These are phyloP conservation scores for Inga oerstediana DNA, from an alignment of 306 rosid genomes.

Conservation along the genomic window DNA sequence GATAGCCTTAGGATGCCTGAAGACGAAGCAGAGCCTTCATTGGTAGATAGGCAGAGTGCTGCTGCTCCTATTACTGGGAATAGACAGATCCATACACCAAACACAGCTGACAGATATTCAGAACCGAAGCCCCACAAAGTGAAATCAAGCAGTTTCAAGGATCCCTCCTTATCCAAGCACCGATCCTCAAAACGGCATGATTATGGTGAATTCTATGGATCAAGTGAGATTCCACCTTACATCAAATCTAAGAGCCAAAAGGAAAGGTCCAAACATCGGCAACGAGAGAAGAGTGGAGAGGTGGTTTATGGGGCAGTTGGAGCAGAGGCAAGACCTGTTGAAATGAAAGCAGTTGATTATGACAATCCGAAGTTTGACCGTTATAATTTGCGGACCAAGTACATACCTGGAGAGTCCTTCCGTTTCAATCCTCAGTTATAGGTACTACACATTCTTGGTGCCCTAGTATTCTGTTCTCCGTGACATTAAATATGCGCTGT, in stretches of 20 bases:
- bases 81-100: constrained; percentile 57
- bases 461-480: constrained; percentile 31
- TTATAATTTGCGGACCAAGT: constrained; percentile 74
- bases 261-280: constrained; percentile 82
- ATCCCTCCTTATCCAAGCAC: constrained; percentile 75
- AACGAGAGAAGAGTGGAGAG: constrained; percentile 83
- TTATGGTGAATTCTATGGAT: constrained; percentile 76
- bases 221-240: constrained; percentile 64
- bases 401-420: constrained; percentile 52
- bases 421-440: constrained; percentile 46
- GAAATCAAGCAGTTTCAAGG: constrained; percentile 82
- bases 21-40: constrained; percentile 51
- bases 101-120: constrained; percentile 55
- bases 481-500: constrained; percentile 39
- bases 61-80: constrained; percentile 54
- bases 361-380: constrained; percentile 61
- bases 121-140: constrained; percentile 77
- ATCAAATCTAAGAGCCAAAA: constrained; percentile 80
- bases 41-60: constrained; percentile 51
- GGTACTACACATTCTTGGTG: constrained; percentile 24
- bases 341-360: constrained; percentile 53
- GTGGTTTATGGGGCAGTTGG: constrained; percentile 52
- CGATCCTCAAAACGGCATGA: constrained; percentile 74
- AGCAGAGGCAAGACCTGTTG: constrained; percentile 57
- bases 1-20: constrained; percentile 85